Base-by-base conservation (phyloP, 257 asterid species). In the Jacaranda copaia region DNA sequence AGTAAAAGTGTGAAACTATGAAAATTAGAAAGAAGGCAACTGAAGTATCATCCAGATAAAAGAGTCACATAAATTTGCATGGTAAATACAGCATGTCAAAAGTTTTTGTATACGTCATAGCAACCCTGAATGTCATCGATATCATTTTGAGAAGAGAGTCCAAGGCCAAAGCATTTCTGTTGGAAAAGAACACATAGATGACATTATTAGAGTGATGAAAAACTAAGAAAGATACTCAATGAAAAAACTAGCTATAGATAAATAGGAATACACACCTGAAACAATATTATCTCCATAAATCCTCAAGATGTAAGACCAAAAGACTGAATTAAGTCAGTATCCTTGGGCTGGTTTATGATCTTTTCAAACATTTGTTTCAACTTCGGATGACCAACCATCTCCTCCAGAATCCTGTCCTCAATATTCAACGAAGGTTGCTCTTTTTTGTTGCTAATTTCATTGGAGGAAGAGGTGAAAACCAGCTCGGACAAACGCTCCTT, bases 301-400 rank as follows among this genome's bases (percentile, higher is more conserved):
- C 43, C 32, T 67, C 79, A 84, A 35, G 84, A 35, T 8, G 76
- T 72, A 68, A 81, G 84, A 65, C 86, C 86, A 73, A 81, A 79
- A 8, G 78, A 76, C 16, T 74, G 82, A 71, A 79, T 70, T n/a
- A 86, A 66, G 76, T 86, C 64, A 0, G 73, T 80, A 2, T 81
- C 89, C 73, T 87, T 87, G 3, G 91, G 91, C 82, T 87, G 90
- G 53, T 84, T 82, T 49, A 87, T 87, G 16, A 87, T 82, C 81
- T 76, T 82, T 7, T 80, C 89, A 18, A 87, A 87, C 86, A 87
- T 80, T 0, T 20, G 79, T 19, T 75, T 79, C 79, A 85, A 40
- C 0, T 9, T 74, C 0, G 38, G 61, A 42, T 73, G 61, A 18
- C 40, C 72, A 16, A 82, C 75, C 87, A 87, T 87, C 56, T 61